These are phyloP conservation scores for Solanum acaule DNA, from an alignment of 257 asterid species.

Conservation along the genomic window DNA sequence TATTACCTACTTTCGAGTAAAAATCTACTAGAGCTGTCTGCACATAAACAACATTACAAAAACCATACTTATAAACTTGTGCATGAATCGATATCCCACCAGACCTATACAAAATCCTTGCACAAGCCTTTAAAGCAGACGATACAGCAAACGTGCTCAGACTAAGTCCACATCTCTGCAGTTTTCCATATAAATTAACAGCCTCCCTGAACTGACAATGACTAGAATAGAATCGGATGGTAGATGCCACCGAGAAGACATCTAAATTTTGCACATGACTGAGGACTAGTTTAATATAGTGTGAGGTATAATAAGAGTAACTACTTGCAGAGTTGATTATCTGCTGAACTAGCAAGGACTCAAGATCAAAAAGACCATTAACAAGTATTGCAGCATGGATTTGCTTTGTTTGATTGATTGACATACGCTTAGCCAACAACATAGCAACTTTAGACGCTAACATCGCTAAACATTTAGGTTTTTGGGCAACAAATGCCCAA, in stretches of 20 bases:
- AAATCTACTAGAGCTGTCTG: constrained; percentile 75
- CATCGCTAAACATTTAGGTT: constrained; percentile 13
- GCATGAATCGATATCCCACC: constrained; percentile 67
- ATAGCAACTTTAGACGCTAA: constrained; percentile 13
- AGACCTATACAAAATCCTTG: constrained; percentile 18
- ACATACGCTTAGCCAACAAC: constrained; percentile 24
- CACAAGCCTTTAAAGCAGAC: constrained; percentile 68
- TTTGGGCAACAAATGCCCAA: not conserved
- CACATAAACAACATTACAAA: constrained; percentile 48
- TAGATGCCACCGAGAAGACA: constrained; percentile 26
- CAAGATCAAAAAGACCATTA: constrained; percentile 28
- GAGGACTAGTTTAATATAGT: constrained; percentile 32
- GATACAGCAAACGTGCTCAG: constrained; percentile 64
- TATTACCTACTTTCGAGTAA: constrained; percentile 59
- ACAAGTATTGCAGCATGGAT: constrained; percentile 51
- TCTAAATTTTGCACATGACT: constrained; percentile 25
- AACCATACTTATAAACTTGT: constrained; percentile 54
- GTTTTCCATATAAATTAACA: constrained; percentile 31
- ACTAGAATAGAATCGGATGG: constrained; percentile 59
- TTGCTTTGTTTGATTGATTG: constrained; percentile 43
- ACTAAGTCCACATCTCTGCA: constrained; percentile 36
- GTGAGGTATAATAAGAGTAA: constrained; percentile 12
- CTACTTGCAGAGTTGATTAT: constrained; percentile 20
- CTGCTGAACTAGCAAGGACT: constrained; percentile 32
- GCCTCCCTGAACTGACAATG: constrained; percentile 52